These are phyloP conservation scores for Sabuloglossum arenarium DNA, from an alignment of 495 filamentous ascomycete genomes.

Conservation along the genomic window DNA sequence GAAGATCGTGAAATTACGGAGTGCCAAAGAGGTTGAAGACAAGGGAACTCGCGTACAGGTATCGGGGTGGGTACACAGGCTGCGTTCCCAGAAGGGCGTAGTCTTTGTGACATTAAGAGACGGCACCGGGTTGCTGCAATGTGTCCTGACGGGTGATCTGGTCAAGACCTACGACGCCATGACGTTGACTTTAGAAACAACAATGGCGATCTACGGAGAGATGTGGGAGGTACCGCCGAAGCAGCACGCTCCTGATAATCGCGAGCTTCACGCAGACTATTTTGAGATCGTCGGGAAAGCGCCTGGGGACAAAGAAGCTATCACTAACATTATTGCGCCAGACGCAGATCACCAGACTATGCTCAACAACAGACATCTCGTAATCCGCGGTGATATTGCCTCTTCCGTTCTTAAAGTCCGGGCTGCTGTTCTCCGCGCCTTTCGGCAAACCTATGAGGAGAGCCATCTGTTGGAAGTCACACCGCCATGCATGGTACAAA, in stretches of 20 bases:
- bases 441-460: slow-evolving; percentile 62
- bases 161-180: slow-evolving; percentile 85
- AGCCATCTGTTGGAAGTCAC: slow-evolving; percentile 66
- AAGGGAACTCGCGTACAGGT: slow-evolving; percentile 66
- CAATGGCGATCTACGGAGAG: slow-evolving; percentile 71
- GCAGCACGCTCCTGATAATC: slow-evolving; percentile 61
- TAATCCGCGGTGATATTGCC: slow-evolving; percentile 71
- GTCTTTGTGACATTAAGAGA: slow-evolving; percentile 77
- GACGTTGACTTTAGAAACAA: slow-evolving; percentile 74
- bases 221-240: slow-evolving; percentile 66
- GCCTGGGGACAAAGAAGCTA: slow-evolving; percentile 76
- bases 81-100: slow-evolving; percentile 67
- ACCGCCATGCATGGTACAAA: slow-evolving; percentile 94
- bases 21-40: slow-evolving; percentile 15
- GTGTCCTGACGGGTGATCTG: slow-evolving; percentile 62
- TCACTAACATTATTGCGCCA: slow-evolving; percentile 71
- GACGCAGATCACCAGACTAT: slow-evolving; percentile 68
- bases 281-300: slow-evolving; percentile 71
- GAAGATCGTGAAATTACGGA: slow-evolving; percentile 18
- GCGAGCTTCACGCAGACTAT: slow-evolving; percentile 89
- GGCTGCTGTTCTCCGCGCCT: slow-evolving; percentile 63
- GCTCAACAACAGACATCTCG: slow-evolving; percentile 74
- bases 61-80: slow-evolving; percentile 65
- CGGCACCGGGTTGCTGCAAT: slow-evolving; percentile 66
- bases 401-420: slow-evolving; percentile 86